These are phyloP conservation scores for Trichoderma koningiopsis DNA, from an alignment of 2,329 filamentous ascomycete species.

Conservation along the genomic window DNA sequence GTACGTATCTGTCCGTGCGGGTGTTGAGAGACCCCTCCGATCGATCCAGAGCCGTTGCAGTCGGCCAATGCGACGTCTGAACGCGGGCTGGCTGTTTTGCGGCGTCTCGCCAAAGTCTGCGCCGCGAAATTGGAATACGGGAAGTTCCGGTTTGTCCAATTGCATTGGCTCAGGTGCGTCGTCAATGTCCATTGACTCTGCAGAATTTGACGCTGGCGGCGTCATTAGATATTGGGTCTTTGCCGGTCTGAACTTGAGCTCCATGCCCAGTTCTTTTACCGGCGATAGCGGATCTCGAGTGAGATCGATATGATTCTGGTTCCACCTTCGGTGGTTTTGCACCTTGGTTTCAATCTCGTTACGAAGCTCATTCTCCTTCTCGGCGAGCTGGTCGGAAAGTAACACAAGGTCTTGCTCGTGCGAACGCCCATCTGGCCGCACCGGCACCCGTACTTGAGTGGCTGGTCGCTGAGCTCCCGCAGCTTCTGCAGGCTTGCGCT, in stretches of 20 bases:
- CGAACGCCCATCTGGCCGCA: slow-evolving; percentile 68
- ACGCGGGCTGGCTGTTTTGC: slow-evolving; percentile 61
- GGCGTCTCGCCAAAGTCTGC: slow-evolving; percentile 42
- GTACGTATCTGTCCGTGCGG: slow-evolving; percentile 48
- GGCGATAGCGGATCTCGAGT: slow-evolving; percentile 85
- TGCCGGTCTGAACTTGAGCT: slow-evolving; percentile 68
- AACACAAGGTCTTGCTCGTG: slow-evolving; percentile 78
- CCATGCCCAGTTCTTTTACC: slow-evolving; percentile 63
- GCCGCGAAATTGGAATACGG: slow-evolving; percentile 51
- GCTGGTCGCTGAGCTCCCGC: slow-evolving; percentile 63
- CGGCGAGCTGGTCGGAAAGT: slow-evolving; percentile 74
- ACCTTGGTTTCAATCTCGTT: slow-evolving; percentile 85
- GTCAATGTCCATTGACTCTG: slow-evolving; percentile 60
- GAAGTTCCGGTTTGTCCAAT: slow-evolving; percentile 38
- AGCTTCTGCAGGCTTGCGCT: slow-evolving; percentile 65
- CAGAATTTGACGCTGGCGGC: slow-evolving; percentile 59
- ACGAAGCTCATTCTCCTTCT: slow-evolving; percentile 80
- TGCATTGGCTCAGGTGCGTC: slow-evolving; percentile 48
- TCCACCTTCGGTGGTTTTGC: slow-evolving; percentile 88
- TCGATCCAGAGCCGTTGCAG: slow-evolving; percentile 87
- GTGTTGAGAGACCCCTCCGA: slow-evolving; percentile 66
- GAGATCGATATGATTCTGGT: slow-evolving; percentile 83
- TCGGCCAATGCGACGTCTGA: slow-evolving; percentile 81
- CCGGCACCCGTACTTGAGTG: slow-evolving; percentile 68
- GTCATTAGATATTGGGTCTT: slow-evolving; percentile 72